Evolutionary conservation across 805 yeast genomes (phyloP).

Genomic region (Starmerella geochares): DNA sequence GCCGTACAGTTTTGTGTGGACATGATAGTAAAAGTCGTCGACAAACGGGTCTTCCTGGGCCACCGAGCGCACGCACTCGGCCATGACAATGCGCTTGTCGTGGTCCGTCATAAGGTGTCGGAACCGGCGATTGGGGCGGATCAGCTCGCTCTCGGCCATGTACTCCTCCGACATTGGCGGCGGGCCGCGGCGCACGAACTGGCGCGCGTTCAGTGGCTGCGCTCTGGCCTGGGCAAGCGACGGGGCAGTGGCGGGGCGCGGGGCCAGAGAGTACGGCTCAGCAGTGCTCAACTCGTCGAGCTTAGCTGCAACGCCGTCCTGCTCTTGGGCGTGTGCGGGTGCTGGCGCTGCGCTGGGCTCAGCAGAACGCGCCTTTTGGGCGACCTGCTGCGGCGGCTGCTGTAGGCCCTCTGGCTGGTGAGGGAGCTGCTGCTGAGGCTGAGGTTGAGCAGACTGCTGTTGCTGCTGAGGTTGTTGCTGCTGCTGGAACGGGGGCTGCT

Average conservation of each 20-base stretch:
- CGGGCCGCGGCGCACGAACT: slow-evolving; percentile 5
- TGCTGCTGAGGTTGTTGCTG: slow-evolving; percentile 5
- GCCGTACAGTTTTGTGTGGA: slow-evolving; percentile 63
- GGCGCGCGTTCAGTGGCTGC: not conserved
- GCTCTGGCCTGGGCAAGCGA: not conserved
- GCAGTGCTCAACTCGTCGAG: not conserved
- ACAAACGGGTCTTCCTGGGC: slow-evolving; percentile 95
- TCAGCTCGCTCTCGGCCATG: slow-evolving; percentile 16
- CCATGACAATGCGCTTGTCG: slow-evolving; percentile 89
- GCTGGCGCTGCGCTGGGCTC: not conserved
- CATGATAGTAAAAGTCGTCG: slow-evolving; percentile 94
- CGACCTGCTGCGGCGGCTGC: not conserved
- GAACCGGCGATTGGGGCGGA: slow-evolving; percentile 34
- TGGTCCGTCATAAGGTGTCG: slow-evolving; percentile 95
- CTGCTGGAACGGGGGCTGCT: not conserved
- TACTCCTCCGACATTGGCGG: slow-evolving; percentile 13
- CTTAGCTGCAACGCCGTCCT: not conserved
- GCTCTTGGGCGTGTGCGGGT: not conserved
- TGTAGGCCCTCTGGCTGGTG: not conserved
- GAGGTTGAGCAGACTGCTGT: not conserved
- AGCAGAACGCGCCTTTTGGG: not conserved
- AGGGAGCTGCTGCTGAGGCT: not conserved
- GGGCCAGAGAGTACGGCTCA: slow-evolving; percentile 6
- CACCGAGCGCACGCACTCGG: slow-evolving; percentile 88
- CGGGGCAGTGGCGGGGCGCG: not conserved